Evolutionary conservation across 129 eudicot species (phyloP), one percentile per base, ranked within the genome.

Genomic region (Helianthus tuberosus): DNA sequence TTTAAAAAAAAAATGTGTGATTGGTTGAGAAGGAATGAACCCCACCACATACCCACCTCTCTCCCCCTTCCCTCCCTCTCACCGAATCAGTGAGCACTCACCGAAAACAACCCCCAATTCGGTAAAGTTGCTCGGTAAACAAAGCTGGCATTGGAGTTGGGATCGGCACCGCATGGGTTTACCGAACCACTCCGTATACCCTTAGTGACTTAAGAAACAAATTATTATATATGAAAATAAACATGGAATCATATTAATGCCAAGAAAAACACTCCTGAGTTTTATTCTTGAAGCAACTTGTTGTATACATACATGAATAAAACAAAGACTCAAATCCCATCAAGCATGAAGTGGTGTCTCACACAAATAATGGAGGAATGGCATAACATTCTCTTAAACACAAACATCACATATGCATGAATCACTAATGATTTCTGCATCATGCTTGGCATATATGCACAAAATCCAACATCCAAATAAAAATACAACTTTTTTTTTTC

Each of bases 371-470:
- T 79, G 82, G 77, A 79, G 78, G 77, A 79, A 79, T 72, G 78
- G 51, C 78, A 79, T 79, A 78, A 79, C 82, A 79, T 79, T 79
- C 82, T 79, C 78, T 79, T 43, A 51, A 64, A 65, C 82, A 79
- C 78, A 79, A 61, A 72, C 82, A 73, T 79, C 78, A 79, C 74
- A 72, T 71, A 79, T 71, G 82, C 82, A 72, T 71, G 77, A 79
- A 79, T 79, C 82, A 75, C 72, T 62, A 44, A 72, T 79, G 78
- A 79, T 54, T 79, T 79, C 68, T 72, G 82, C 82, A 79, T 44
- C 82, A 79, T 79, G 78, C 82, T 79, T 79, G 43, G 82, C 82
- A 79, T 72, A 79, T 79, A 79, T 72, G 78, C 82, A 79, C 82
- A 79, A 79, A 61, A 79, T 72, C 82, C 73, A 79, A 79, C 77